These are phyloP conservation scores for Sesbania bispinosa DNA, from an alignment of 306 rosid genomes.

Conservation along the genomic window DNA sequence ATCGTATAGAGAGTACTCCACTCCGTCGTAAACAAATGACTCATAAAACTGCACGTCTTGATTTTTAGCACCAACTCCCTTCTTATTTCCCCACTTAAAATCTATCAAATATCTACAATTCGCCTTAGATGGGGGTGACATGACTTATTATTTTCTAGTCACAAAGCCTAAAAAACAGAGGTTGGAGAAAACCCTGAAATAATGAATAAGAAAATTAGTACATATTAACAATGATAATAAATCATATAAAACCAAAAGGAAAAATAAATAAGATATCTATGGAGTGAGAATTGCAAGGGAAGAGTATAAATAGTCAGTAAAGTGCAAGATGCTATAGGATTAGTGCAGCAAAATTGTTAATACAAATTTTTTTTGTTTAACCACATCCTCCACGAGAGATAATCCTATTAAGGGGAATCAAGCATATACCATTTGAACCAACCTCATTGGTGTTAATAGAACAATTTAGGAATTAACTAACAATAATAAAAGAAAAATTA, in stretches of 20 bases:
- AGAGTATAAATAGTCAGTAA: not conserved
- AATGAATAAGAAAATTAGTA: not conserved
- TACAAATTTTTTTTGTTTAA: no score
- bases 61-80: slow-evolving; percentile 7
- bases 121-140: slow-evolving; percentile 9
- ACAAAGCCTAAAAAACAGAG: slow-evolving; percentile 6
- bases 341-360: no score
- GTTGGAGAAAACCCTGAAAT: not conserved
- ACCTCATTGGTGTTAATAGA: no score
- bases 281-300: not conserved
- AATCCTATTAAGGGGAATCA: no score
- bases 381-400: no score
- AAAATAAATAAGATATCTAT: not conserved
- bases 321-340: not conserved
- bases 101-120: slow-evolving; percentile 21
- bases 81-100: slow-evolving; percentile 56
- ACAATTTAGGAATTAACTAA: no score
- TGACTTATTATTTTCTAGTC: not conserved
- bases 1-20: slow-evolving; percentile 51
- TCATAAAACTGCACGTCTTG: slow-evolving; percentile 27
- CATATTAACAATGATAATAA: no score
- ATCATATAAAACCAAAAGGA: not conserved
- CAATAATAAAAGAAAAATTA: no score
- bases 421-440: no score
- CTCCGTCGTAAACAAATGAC: slow-evolving; percentile 49